Evolutionary conservation across 805 yeast species (phyloP).

Genomic region (Candida schatavii): DNA sequence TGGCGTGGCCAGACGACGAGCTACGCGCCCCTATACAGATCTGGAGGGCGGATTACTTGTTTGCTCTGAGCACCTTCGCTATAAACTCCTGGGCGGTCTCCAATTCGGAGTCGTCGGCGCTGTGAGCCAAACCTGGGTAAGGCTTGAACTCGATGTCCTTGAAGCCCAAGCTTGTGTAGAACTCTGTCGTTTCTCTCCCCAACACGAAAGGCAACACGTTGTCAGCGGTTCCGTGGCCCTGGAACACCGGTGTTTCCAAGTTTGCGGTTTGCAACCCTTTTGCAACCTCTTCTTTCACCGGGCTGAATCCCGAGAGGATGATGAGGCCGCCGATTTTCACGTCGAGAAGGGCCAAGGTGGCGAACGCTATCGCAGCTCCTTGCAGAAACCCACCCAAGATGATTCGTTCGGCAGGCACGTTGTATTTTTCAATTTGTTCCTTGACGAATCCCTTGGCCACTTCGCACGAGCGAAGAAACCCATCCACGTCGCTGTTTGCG

Average conservation of each 20-base stretch:
- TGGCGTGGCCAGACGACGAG: too few species aligned
- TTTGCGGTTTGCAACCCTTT: conserved; percentile 36
- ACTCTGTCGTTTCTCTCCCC: conserved; percentile 42
- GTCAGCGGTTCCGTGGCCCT: conserved; percentile 85
- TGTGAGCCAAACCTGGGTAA: conserved; percentile 67
- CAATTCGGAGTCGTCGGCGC: conserved; percentile 66
- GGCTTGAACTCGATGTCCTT: conserved; percentile 39
- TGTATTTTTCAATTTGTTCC: conserved; percentile 48
- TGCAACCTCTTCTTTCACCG: conserved; percentile 24
- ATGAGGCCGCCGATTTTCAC: conserved; percentile 75
- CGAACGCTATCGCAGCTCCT: conserved; percentile 81
- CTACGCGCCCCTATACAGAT: too few species aligned
- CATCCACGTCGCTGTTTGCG: conserved; percentile 46
- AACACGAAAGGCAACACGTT: conserved; percentile 50
- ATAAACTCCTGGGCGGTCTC: conserved; percentile 43
- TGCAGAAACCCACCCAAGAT: conserved; percentile 96
- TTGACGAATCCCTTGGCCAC: conserved; percentile 44
- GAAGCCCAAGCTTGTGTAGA: conserved; percentile 48
- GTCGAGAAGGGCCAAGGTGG: conserved; percentile 51
- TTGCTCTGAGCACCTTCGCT: conserved; percentile 12
- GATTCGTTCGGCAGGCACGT: conserved; percentile 62
- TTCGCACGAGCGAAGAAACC: conserved; percentile 51
- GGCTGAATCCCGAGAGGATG: conserved; percentile 73
- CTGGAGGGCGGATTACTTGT: too few species aligned
- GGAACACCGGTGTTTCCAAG: conserved; percentile 70